These are phyloP conservation scores for Fraxinus pennsylvanica DNA, from an alignment of 257 asterid genomes.

Conservation along the genomic window DNA sequence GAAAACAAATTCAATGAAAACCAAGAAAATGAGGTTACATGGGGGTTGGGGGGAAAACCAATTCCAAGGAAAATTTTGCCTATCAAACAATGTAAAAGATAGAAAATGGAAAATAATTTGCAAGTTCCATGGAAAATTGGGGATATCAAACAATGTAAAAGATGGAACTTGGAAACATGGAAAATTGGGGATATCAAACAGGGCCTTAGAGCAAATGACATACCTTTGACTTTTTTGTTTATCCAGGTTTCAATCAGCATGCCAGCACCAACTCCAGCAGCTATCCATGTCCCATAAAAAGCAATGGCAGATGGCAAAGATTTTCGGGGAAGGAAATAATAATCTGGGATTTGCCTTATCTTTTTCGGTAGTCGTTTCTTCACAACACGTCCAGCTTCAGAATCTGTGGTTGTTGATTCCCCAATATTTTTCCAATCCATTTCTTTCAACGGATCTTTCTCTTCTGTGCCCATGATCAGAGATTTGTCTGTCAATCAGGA, in stretches of 20 bases:
- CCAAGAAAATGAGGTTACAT: no score
- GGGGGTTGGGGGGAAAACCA: no score
- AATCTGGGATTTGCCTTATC: slow-evolving; percentile 74
- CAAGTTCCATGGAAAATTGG: no score
- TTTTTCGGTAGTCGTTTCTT: slow-evolving; percentile 65
- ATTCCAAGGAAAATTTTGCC: no score
- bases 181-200: no score
- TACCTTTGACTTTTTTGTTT: slow-evolving; percentile 80
- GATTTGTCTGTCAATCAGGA: slow-evolving; percentile 11
- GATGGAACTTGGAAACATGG: no score
- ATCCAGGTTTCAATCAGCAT: slow-evolving; percentile 80
- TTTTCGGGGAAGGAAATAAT: slow-evolving; percentile 76
- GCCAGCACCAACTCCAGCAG: slow-evolving; percentile 87
- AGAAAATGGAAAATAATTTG: no score
- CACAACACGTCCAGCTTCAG: slow-evolving; percentile 45
- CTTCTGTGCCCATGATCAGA: slow-evolving; percentile 44
- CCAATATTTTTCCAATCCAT: slow-evolving; percentile 67
- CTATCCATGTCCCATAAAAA: slow-evolving; percentile 65
- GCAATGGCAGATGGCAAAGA: slow-evolving; percentile 48
- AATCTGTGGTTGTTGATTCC: slow-evolving; percentile 36
- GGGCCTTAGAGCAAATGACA: not conserved
- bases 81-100: no score
- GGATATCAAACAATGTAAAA: no score
- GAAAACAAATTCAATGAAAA: no score
- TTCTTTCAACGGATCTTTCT: slow-evolving; percentile 49